Conservation (phyloP, 108 stramenopile genomes). For the Cyclotella atomus region DNA sequence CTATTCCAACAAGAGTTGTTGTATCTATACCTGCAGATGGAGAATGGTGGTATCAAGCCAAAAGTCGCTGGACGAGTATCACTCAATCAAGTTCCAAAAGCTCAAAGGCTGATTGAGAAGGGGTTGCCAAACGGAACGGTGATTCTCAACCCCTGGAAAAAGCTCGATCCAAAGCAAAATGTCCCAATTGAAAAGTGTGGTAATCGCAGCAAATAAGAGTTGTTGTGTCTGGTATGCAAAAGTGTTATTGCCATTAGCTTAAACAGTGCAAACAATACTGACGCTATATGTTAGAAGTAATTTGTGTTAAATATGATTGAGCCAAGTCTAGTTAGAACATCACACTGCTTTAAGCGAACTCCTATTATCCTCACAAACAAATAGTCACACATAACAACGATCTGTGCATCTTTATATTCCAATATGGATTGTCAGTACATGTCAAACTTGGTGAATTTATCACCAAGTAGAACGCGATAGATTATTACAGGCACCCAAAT, state of each 20-base stretch:
- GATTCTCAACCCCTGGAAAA: slow-evolving; percentile 69
- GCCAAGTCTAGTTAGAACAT: too few relatives aligned
- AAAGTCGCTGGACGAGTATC: slow-evolving; percentile 61
- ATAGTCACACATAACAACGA: too few relatives aligned
- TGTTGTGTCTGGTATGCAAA: neutral
- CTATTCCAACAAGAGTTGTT: slow-evolving; percentile 53
- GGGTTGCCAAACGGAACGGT: slow-evolving; percentile 59
- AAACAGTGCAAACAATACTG: too few relatives aligned
- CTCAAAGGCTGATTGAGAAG: slow-evolving; percentile 60
- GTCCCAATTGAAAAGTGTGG: neutral
- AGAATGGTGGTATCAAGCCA: slow-evolving; percentile 62
- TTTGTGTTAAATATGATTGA: too few relatives aligned
- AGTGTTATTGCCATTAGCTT: neutral
- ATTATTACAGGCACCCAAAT: slow-evolving; percentile 56
- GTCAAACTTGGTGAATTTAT: slow-evolving; percentile 34
- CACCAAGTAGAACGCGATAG: slow-evolving; percentile 45
- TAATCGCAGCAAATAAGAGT: neutral
- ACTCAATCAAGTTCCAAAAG: slow-evolving; percentile 64
- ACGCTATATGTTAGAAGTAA: too few relatives aligned
- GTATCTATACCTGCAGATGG: slow-evolving; percentile 54
- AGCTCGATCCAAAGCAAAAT: slow-evolving; percentile 16
- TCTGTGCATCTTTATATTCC: too few relatives aligned
- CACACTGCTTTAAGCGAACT: too few relatives aligned
- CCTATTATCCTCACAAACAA: too few relatives aligned
- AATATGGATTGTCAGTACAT: slow-evolving; percentile 50